A percentile compares a stretch with the other conserved stretches of the same genome.
Evolutionary conservation across 129 eudicot genomes (phyloP).

Genomic region (Escallonia herrerae): DNA sequence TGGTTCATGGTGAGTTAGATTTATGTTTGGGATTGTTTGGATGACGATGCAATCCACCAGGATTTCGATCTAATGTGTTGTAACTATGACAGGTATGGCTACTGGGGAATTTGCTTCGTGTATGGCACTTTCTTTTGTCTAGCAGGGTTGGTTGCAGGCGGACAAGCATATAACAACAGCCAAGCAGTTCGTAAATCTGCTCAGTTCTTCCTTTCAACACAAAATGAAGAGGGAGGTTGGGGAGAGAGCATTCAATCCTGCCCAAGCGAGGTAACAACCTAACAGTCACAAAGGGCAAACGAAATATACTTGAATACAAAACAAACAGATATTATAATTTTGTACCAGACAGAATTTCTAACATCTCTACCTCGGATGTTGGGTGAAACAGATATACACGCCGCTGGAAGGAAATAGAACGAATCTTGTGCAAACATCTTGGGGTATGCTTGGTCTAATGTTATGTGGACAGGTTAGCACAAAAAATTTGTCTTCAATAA

Average conservation of each 20-base stretch:
- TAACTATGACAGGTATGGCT: constrained; percentile 33
- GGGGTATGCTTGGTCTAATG: constrained; percentile 19
- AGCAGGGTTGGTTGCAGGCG: constrained; percentile 38
- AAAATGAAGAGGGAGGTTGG: constrained; percentile 69
- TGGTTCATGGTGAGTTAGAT: constrained; percentile 49
- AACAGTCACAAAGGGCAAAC: not conserved
- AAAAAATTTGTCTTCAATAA: not conserved
- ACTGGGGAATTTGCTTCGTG: constrained; percentile 65
- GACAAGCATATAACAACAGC: constrained; percentile 40
- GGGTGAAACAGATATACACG: constrained; percentile 6
- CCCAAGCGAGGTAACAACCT: constrained; percentile 35
- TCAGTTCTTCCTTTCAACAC: constrained; percentile 36
- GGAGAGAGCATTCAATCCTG: constrained; percentile 63
- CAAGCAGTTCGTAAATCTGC: constrained; percentile 48
- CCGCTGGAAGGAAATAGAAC: constrained; percentile 12
- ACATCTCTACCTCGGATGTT: not conserved
- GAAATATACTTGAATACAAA: too few relatives aligned
- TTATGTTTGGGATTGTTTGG: not conserved
- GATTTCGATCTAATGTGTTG: not conserved
- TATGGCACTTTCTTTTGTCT: constrained; percentile 53
- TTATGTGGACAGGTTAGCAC: constrained; percentile 11
- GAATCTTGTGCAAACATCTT: constrained; percentile 16
- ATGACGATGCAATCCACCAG: not conserved
- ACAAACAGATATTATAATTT: too few relatives aligned
- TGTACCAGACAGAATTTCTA: too few relatives aligned